A percentile compares a stretch with the other conserved stretches of the same genome.
Conservation (phyloP, 2,329 filamentous ascomycete genomes). For the Calycina marina region DNA sequence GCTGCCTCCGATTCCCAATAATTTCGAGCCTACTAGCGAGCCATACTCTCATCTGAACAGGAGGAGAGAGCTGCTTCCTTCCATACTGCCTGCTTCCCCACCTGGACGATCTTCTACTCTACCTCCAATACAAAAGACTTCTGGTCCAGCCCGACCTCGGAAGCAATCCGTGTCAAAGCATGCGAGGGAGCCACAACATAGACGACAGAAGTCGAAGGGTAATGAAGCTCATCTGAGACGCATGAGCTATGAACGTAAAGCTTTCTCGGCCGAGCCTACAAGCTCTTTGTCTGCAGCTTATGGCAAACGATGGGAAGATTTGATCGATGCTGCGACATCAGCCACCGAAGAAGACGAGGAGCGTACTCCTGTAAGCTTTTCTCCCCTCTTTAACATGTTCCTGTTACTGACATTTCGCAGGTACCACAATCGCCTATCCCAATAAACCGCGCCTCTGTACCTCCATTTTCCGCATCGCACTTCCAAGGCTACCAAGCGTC, state of each 20-base stretch:
- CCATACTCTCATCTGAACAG: constrained; percentile 51
- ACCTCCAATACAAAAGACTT: constrained; percentile 63
- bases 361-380: constrained; percentile 63
- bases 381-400: neutral
- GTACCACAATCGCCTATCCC: constrained; percentile 51
- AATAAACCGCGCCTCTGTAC: constrained; percentile 45
- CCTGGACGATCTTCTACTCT: constrained; percentile 78
- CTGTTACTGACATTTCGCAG: constrained; percentile 27
- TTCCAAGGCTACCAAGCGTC: constrained; percentile 72
- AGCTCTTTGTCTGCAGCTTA: constrained; percentile 36
- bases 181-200: constrained; percentile 61
- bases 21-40: constrained; percentile 45
- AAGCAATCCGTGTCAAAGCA: constrained; percentile 80
- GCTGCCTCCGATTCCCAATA: constrained; percentile 49
- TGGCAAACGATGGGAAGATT: constrained; percentile 89
- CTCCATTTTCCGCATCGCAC: constrained; percentile 42
- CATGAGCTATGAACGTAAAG: constrained; percentile 61
- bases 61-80: constrained; percentile 65
- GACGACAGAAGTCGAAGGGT: constrained; percentile 58
- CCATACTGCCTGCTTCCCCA: constrained; percentile 67
- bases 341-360: constrained; percentile 88
- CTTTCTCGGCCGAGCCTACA: constrained; percentile 72
- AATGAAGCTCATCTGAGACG: constrained; percentile 54
- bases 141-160: constrained; percentile 58
- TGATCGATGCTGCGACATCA: constrained; percentile 87